Evolutionary conservation across 2,329 filamentous ascomycete genomes (phyloP), one percentile per base, ranked within the genome.

Genomic region (Fusarium kyushuense): DNA sequence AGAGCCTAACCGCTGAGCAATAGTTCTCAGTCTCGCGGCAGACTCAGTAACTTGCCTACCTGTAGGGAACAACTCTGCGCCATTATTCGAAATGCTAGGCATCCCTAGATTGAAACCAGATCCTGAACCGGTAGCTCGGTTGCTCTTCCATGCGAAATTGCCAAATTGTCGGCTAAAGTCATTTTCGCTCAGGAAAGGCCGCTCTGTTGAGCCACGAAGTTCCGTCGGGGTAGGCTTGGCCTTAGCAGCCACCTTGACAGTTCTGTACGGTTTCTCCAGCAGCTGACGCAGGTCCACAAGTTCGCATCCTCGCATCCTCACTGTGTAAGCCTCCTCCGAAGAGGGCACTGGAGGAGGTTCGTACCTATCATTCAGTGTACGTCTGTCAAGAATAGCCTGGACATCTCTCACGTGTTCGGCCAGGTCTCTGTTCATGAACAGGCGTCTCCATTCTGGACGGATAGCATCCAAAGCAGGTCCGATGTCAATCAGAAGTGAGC

Each of bases 361-460:
- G n/a, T 65, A 70, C 21, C 55, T 58, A 5, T 61, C 54, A n/a
- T 60, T 49, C 2, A 66, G 54, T 5, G 42, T 55, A 10, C 55
- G 66, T 13, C 46, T 63, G 27, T 74, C 58, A 27, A 74, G 58
- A n/a, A 74, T 54, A 10, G 30, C 16, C 38, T 74, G 72, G 2
- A 74, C 66, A 3, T 42, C 25, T 25, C 65, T 45, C 14, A 74
- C 36, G 17, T 74, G 68, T 11, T 63, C 59, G 9, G 63, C 53
- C 17, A 74, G 29, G 29, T 73, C 70, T 42, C 56, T 57, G 23
- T 74, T 74, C 55, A 63, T 67, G 29, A 58, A 73, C 7, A 74
- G 36, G 3, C 72, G 68, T 42, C 51, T 73, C 72, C 72, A 75
- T 58, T 75, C 72, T 14, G 72, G 59, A 4, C 72, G 63, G 13